A percentile compares a stretch with the other conserved stretches of the same genome.
These are phyloP conservation scores for Pseudocercospora cruenta DNA, from an alignment of 2,329 filamentous ascomycete genomes.

Conservation along the genomic window DNA sequence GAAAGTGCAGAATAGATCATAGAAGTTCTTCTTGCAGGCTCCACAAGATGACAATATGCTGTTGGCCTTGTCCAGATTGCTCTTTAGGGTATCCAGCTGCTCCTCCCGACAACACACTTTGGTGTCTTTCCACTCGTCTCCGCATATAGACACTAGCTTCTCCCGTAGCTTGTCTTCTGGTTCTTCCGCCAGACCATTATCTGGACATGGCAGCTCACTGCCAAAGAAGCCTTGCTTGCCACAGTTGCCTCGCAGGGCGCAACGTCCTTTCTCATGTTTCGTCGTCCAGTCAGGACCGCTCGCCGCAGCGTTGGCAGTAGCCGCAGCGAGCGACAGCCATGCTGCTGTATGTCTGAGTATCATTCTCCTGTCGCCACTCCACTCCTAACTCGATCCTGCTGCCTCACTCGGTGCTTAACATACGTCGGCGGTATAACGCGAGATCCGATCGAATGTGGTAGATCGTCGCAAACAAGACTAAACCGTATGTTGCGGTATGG, in stretches of 20 bases:
- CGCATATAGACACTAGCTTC: conserved; percentile 83
- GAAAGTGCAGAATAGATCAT: conserved; percentile 96
- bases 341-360: neutral
- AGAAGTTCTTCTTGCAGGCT: conserved; percentile 98
- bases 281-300: conserved; percentile 29
- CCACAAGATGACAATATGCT: conserved; percentile 91
- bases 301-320: conserved; percentile 4
- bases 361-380: neutral
- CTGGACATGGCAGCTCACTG: conserved; percentile 85
- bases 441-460: neutral
- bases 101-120: conserved; percentile 82
- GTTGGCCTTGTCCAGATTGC: conserved; percentile 83
- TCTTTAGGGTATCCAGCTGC: conserved; percentile 80
- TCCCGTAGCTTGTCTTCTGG: conserved; percentile 73
- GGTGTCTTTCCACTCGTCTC: conserved; percentile 79
- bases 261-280: conserved; percentile 79
- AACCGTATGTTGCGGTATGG: neutral
- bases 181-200: conserved; percentile 79
- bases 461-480: neutral
- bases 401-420: neutral
- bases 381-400: neutral
- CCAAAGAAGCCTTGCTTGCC: conserved; percentile 90
- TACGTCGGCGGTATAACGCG: neutral
- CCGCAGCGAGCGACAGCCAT: conserved; percentile 9
- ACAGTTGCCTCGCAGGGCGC: conserved; percentile 88